Evolutionary conservation across 805 yeast genomes (phyloP).

Genomic region (Candida dendrica): DNA sequence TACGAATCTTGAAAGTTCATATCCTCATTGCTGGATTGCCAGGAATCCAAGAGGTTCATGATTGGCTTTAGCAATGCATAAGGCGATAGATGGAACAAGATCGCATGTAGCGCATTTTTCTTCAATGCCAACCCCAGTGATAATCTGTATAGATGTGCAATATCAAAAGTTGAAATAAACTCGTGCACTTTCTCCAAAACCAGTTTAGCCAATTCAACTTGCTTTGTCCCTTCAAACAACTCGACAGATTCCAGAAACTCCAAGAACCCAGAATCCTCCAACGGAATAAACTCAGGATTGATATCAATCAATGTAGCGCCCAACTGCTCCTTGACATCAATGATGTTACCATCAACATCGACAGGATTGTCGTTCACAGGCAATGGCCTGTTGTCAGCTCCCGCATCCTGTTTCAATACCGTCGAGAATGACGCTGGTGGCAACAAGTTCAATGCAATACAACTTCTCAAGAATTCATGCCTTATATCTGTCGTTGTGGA

Average conservation of each 20-base stretch:
- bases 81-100: slow-evolving; percentile 41
- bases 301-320: slow-evolving; percentile 25
- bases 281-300: slow-evolving; percentile 40
- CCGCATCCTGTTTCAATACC: slow-evolving; percentile 32
- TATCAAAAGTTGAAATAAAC: slow-evolving; percentile 34
- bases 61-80: slow-evolving; percentile 33
- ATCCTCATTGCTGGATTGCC: slow-evolving; percentile 35
- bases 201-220: slow-evolving; percentile 35
- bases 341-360: slow-evolving; percentile 25
- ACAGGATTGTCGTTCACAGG: slow-evolving; percentile 25
- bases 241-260: slow-evolving; percentile 42
- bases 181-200: slow-evolving; percentile 25
- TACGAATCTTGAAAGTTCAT: slow-evolving; percentile 59
- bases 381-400: slow-evolving; percentile 26
- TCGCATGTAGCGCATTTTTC: slow-evolving; percentile 31
- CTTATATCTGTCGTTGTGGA: slow-evolving; percentile 40
- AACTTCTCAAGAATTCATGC: slow-evolving; percentile 41
- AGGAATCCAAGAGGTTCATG: slow-evolving; percentile 44
- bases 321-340: slow-evolving; percentile 24
- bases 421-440: slow-evolving; percentile 25
- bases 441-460: slow-evolving; percentile 33
- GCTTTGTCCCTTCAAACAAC: slow-evolving; percentile 37
- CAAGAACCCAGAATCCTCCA: slow-evolving; percentile 47
- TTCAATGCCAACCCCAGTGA: slow-evolving; percentile 43
- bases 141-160: slow-evolving; percentile 39